A percentile compares a stretch with the other conserved stretches of the same genome.
These are phyloP conservation scores for Uronychia setigera DNA, from an alignment of 73 alveolate genomes.

Conservation along the genomic window DNA sequence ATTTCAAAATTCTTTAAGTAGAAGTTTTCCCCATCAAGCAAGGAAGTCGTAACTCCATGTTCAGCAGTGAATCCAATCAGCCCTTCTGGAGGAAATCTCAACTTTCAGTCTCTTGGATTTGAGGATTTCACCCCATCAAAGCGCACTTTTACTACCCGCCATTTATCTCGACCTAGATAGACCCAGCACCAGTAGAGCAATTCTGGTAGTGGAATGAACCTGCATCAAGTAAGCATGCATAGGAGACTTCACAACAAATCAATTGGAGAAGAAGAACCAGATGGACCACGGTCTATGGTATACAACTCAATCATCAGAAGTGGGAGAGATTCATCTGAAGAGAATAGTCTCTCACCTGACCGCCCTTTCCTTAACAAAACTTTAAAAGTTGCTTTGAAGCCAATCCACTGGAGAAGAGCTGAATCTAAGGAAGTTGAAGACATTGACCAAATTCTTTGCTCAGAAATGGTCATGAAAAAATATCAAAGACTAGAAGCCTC, in stretches of 20 bases:
- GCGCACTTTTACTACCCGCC: neutral
- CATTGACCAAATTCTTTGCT: neutral
- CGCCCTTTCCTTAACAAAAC: neutral
- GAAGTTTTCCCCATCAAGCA: neutral
- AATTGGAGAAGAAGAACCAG: neutral
- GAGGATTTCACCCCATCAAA: neutral
- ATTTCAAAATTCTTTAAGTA: neutral
- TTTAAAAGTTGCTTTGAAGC: neutral
- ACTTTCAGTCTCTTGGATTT: neutral
- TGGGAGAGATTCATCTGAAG: neutral
- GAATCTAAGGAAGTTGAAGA: neutral
- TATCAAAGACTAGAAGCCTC: neutral
- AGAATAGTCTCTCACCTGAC: neutral
- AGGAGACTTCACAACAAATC: neutral
- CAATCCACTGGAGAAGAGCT: neutral
- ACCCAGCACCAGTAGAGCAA: neutral
- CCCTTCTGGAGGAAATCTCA: neutral
- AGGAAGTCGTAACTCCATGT: neutral
- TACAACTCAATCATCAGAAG: neutral
- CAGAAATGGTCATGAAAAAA: neutral
- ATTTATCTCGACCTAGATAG: neutral
- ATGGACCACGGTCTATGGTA: neutral
- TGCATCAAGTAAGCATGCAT: neutral
- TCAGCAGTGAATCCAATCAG: no score
- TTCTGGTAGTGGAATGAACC: neutral